Base-by-base conservation (phyloP, 2,329 filamentous ascomycete species). In the Aurifilum marmelostoma region DNA sequence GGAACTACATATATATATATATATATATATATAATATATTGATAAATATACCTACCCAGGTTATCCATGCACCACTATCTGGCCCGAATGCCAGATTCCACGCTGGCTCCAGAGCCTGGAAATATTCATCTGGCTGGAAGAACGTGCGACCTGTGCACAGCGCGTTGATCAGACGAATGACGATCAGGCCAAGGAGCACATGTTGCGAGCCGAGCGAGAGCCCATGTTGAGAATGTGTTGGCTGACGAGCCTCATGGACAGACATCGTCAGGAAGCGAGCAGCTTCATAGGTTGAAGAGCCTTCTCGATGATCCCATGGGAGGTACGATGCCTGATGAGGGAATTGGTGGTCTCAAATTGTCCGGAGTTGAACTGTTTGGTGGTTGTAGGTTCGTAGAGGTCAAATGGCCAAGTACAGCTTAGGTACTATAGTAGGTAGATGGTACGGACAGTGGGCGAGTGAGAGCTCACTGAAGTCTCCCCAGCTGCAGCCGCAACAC, bases 41-140 rank as follows among this genome's bases (percentile, higher is more conserved):
- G 39, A 56, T 12, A 56, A n/a, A 39, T 8, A 56, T 68, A 82
- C 86, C 76, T 84, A 97, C 95, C 96, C 96, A 99, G 72, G 96
- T 99, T 75, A 97, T 86, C 93, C 95, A 99, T 37, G 95, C 93
- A 71, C 92, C 92, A 79, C 90, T 92, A 18, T 85, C 78, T 2
- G 83, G 76, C 29, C 94, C 94, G 84, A 97, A 97, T 3, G 92
- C 92, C 67, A 96, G 85, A 75, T 90, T 84, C 94, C 95, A 98
- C 73, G 96, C 96, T 66, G 96, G 95, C 82, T 99, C 96, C 59
- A 98, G 87, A 1, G 94, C 92, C 78, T 99, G 96, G 76, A 96
- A 99, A 83, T 93, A 98, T 80, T 99, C 96, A 82, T 99, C 96
- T 37, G 96, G 96, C 80, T 99, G 96, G 82, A 99, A 99, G 79